Evolutionary conservation across 2,329 filamentous ascomycete genomes (phyloP), one percentile per base, ranked within the genome.

Genomic region (Rugonectria rugulosa): DNA sequence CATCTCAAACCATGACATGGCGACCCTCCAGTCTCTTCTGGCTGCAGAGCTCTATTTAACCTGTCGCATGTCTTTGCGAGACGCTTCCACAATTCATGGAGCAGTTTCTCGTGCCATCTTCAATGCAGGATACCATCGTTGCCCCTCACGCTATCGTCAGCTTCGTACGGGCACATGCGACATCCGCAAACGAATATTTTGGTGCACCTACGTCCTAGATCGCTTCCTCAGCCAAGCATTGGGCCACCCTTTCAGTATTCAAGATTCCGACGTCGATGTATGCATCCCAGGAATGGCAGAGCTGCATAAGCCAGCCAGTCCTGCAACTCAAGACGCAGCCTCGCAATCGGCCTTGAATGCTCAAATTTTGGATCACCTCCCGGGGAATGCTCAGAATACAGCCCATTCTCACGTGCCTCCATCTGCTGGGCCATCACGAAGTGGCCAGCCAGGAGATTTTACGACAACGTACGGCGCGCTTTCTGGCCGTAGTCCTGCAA

Each of bases 111-210:
- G 79, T 37, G 73, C 76, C 6, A 73, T 82, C 41, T 77, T 79
- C 20, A 79, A 81, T 59, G 75, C 78, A 1, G 80, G 81, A 5
- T 71, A 82, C 6, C 80, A 83, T 60, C 73, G 80, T 3, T 82
- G 81, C 58, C 81, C 81, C 0, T 77, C 78, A 51, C 78, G 80
- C 6, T 83, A 81, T 55, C 70, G 70, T 9, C 72, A 80, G 46
- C 71, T 81, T 9, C 73, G 76, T 2, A 45, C 34, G 2, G 61
- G 66, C 9, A 60, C 59, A 14, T 59, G 70, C 10, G 67, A 71
- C 11, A 73, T 77, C 17, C 69, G 75, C 12, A 75, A 77, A 53
- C 65, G 75, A n/a, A 69, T 77, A 6, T 71, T 77, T 38, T 77
- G 75, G 74, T 72, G 70, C 41, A 66, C 70, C 1, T 77, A 77